phyloP scores from a whole-genome alignment of 306 rosid genomes.

The Lithocarpus polystachyus region DNA sequence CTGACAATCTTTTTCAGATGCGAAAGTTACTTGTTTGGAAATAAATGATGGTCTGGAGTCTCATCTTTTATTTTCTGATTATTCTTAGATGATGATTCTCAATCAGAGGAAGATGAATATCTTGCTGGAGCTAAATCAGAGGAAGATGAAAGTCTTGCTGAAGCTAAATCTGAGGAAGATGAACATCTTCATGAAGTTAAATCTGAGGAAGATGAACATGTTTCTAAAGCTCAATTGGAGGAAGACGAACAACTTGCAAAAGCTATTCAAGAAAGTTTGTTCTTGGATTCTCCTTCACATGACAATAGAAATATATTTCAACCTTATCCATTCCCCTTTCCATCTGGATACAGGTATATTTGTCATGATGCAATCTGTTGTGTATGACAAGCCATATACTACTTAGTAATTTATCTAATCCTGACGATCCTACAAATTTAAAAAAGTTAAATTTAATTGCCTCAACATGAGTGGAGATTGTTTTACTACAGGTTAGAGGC shows the following conservation, averaged over 20 bases:
- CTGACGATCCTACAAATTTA: background rate
- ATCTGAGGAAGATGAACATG: constrained; percentile 47
- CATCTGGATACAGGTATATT: constrained; percentile 72
- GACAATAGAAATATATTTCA: constrained; percentile 47
- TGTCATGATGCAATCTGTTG: constrained; percentile 21
- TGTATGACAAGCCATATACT: background rate
- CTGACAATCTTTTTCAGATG: background rate
- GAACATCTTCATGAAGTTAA: constrained; percentile 33
- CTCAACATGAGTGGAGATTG: background rate
- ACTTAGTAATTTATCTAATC: background rate
- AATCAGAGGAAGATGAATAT: constrained; percentile 49
- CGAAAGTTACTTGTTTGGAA: background rate
- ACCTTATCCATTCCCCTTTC: constrained; percentile 46
- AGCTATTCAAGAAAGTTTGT: constrained; percentile 90
- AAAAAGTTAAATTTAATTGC: background rate
- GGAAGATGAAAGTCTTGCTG: constrained; percentile 34
- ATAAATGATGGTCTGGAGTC: background rate
- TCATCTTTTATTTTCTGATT: constrained; percentile 15
- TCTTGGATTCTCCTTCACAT: constrained; percentile 53
- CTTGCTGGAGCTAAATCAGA: constrained; percentile 30
- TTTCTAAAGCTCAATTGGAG: constrained; percentile 62
- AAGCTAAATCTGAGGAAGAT: constrained; percentile 26
- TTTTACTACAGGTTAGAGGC: background rate
- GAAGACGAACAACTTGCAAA: constrained; percentile 94
- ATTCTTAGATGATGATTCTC: constrained; percentile 51